phyloP scores from a whole-genome alignment of 305 asterid species.

The Solanum hybrid region DNA sequence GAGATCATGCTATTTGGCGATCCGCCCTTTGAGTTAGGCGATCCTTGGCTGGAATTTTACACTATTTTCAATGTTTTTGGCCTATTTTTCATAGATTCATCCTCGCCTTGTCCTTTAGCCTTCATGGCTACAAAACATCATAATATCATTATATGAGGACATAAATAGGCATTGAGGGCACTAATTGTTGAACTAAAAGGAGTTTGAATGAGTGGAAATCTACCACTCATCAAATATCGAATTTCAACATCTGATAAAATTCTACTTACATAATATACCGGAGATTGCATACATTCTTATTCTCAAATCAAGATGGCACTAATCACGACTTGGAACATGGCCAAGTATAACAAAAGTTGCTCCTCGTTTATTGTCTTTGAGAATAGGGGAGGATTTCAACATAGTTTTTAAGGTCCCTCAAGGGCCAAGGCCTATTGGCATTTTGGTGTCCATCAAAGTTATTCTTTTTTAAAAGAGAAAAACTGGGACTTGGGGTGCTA shows the following conservation, averaged over 20 bases:
- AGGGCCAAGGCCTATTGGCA: not conserved
- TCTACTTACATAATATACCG: not conserved
- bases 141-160: not conserved
- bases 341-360: not conserved
- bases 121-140: not conserved
- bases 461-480: not conserved
- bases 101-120: not conserved
- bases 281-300: not conserved
- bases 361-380: not conserved
- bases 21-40: not conserved
- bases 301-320: not conserved
- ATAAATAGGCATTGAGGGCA: not conserved
- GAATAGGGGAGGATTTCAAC: not conserved
- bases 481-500: not conserved
- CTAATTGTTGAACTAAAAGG: not conserved
- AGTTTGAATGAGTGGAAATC: not conserved
- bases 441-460: not conserved
- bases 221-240: not conserved
- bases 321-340: not conserved
- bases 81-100: not conserved
- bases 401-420: not conserved
- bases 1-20: not conserved
- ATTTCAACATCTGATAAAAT: not conserved
- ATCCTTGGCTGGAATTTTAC: not conserved
- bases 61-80: not conserved